These are phyloP conservation scores for Trichoderma breve DNA, from an alignment of 2,329 filamentous ascomycete species.

Conservation along the genomic window DNA sequence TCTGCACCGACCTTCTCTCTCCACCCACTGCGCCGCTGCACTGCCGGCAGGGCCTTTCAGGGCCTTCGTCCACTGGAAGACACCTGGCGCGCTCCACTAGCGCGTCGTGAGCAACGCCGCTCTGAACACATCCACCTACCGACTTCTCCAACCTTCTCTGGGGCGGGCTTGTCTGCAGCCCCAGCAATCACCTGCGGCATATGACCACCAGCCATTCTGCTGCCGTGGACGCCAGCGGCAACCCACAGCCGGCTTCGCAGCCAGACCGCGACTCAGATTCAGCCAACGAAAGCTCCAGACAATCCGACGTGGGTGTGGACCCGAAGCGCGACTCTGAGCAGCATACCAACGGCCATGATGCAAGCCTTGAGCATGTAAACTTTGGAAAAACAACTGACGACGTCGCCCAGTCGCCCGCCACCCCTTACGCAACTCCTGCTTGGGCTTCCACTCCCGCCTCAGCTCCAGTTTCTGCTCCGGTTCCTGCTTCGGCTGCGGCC, in stretches of 20 bases:
- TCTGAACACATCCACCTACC: background rate
- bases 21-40: conserved; percentile 11
- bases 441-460: background rate
- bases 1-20: background rate
- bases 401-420: background rate
- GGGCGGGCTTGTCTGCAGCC: conserved; percentile 13
- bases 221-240: conserved; percentile 20
- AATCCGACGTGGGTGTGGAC: conserved; percentile 16
- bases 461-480: background rate
- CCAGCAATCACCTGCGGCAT: conserved; percentile 7
- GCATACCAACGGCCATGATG: conserved; percentile 14
- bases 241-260: conserved; percentile 4
- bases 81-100: conserved; percentile 15
- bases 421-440: background rate
- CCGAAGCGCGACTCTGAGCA: conserved; percentile 11
- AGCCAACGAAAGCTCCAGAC: conserved; percentile 17
- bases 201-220: conserved; percentile 23
- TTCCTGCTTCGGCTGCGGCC: background rate
- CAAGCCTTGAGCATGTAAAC: background rate
- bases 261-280: conserved; percentile 15
- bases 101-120: conserved; percentile 14
- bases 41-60: conserved; percentile 7
- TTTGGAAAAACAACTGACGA: conserved; percentile 7
- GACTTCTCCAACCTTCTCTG: background rate
- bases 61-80: conserved; percentile 11